A percentile compares a stretch with the other conserved stretches of the same genome.
These are phyloP conservation scores for Amaranthus cruentus DNA, from an alignment of 148 eudicot species.

Conservation along the genomic window DNA sequence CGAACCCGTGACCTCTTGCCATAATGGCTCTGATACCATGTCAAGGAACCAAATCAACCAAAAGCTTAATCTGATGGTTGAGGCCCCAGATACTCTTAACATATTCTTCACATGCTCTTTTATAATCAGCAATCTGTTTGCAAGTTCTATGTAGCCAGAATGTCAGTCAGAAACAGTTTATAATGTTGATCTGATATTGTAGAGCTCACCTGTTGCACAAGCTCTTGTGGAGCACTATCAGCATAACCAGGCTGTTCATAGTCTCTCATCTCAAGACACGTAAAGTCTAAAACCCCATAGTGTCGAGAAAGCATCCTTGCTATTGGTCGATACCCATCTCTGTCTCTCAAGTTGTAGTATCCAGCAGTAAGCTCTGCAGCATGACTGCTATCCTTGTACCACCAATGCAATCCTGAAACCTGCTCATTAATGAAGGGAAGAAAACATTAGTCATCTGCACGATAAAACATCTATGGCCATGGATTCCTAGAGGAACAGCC, in stretches of 20 bases:
- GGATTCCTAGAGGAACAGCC: background rate
- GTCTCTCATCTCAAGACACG: conserved; percentile 83
- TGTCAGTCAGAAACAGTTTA: too few species aligned
- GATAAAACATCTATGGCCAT: background rate
- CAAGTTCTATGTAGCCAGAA: too few species aligned
- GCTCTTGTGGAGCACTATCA: conserved; percentile 62
- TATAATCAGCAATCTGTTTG: background rate
- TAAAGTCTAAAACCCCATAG: conserved; percentile 54
- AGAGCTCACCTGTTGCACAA: conserved; percentile 69
- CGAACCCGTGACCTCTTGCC: too few species aligned
- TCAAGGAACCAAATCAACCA: background rate
- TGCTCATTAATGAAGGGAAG: conserved; percentile 12
- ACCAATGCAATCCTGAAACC: conserved; percentile 93
- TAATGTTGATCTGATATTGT: background rate
- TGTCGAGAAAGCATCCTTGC: conserved; percentile 84
- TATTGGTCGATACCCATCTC: conserved; percentile 82
- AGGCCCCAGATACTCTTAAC: too few species aligned
- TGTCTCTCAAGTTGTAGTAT: conserved; percentile 60
- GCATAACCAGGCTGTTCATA: conserved; percentile 55
- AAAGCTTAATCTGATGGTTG: too few species aligned
- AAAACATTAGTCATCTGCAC: background rate
- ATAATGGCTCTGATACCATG: too few species aligned
- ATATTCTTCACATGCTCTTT: background rate
- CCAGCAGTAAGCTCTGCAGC: conserved; percentile 87
- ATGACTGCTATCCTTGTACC: conserved; percentile 62